Percentiles rank a stretch among this genome's conserved stretches.
These are phyloP conservation scores for Neurospora tetrasperma DNA, from an alignment of 495 filamentous ascomycete genomes.

Conservation along the genomic window DNA sequence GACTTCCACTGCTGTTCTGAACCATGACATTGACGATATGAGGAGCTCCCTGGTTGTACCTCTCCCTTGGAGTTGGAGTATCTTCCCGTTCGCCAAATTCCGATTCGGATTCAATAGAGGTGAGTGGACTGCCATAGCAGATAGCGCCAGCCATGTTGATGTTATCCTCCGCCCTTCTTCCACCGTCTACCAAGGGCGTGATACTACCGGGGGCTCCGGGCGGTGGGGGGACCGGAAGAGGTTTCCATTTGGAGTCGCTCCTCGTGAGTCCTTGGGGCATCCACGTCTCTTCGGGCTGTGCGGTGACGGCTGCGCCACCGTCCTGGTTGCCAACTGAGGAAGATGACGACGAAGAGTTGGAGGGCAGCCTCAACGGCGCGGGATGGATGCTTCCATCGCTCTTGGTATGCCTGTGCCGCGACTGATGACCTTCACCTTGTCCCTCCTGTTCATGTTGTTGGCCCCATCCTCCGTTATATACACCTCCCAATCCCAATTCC, in stretches of 20 bases:
- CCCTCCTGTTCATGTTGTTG: neutral
- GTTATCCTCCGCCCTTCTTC: neutral
- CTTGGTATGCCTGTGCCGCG: conserved; percentile 1
- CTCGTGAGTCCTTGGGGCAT: neutral
- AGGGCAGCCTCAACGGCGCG: conserved; percentile 14
- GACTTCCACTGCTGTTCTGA: neutral
- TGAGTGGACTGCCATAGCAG: neutral
- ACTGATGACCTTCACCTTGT: neutral
- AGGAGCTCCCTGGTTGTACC: neutral
- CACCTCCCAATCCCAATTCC: neutral
- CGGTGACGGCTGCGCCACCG: neutral
- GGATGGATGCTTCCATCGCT: conserved; percentile 8
- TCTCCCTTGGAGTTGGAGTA: neutral
- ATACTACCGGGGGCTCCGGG: neutral
- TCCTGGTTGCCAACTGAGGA: neutral
- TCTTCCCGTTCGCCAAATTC: neutral
- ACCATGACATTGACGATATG: neutral
- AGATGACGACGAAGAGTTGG: neutral
- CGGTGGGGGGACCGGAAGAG: conserved; percentile 11
- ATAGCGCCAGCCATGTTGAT: neutral
- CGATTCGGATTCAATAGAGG: neutral
- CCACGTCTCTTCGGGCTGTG: neutral
- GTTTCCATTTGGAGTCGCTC: conserved; percentile 17
- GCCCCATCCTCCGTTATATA: neutral
- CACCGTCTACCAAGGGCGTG: neutral